phyloP scores from a whole-genome alignment of 108 stramenopile genomes.

The Mediolabrus comicus region DNA sequence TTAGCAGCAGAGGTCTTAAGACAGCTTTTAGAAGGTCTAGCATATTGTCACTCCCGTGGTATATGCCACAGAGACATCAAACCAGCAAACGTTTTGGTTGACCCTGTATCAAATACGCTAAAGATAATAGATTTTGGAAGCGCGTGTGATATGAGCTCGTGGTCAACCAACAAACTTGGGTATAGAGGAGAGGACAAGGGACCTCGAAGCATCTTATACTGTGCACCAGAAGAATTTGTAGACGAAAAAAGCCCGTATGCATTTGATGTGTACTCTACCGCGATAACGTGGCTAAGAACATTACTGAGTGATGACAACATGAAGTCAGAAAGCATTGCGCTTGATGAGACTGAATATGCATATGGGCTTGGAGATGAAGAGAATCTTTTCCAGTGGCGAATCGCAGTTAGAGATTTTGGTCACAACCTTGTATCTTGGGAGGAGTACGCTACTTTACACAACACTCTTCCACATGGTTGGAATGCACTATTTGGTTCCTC shows the following conservation, averaged over 20 bases:
- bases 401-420: slow-evolving; percentile 33
- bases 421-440: slow-evolving; percentile 44
- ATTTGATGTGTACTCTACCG: slow-evolving; percentile 34
- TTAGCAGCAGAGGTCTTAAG: slow-evolving; percentile 31
- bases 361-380: slow-evolving; percentile 27
- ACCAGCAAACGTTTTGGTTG: slow-evolving; percentile 2
- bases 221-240: slow-evolving; percentile 44
- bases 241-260: slow-evolving; percentile 39
- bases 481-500: slow-evolving; percentile 39
- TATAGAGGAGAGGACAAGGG: slow-evolving; percentile 41
- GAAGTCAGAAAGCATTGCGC: neutral
- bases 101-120: slow-evolving; percentile 20
- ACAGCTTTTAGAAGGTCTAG: slow-evolving; percentile 30
- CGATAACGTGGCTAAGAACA: slow-evolving; percentile 41
- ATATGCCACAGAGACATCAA: slow-evolving; percentile 42
- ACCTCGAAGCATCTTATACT: slow-evolving; percentile 35
- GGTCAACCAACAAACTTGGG: slow-evolving; percentile 31
- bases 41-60: slow-evolving; percentile 40
- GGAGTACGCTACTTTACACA: slow-evolving; percentile 30
- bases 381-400: slow-evolving; percentile 30
- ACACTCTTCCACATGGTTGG: slow-evolving; percentile 36
- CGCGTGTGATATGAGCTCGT: slow-evolving; percentile 41
- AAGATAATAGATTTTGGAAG: slow-evolving; percentile 45
- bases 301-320: slow-evolving; percentile 21
- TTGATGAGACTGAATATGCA: neutral